Evolutionary conservation across 306 rosid genomes (phyloP), one percentile per base, ranked within the genome.

Genomic region (Spatholobus suberectus): DNA sequence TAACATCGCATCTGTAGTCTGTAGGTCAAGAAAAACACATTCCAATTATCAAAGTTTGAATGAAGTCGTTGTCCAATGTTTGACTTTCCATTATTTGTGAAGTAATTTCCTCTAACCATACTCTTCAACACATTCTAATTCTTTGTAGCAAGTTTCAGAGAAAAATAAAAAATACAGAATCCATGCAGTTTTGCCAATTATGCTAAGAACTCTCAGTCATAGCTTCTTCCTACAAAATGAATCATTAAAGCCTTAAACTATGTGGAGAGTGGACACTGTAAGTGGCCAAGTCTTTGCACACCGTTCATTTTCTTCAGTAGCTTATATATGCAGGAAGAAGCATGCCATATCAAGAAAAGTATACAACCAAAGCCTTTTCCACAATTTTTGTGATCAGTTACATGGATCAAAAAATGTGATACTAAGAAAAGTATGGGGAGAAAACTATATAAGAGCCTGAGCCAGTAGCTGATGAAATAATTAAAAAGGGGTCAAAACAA

Each of bases 121-220:
- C 41, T 80, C 32, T 76, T 70, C 76, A 38, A 77, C n/a, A 54
- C 44, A 32, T 62, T 75, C 52, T 15, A 73, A 34, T 54, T 75
- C 62, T 20, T 70, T 40, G 46, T 8, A 70, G 66, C 15, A 72
- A 71, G 68, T 77, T 72, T 10, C 62, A 47, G 29, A 72, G 47
- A 11, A 10, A 66, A 37, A 59, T 21, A 29, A 13, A 65, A 73
- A 44, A 65, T 29, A 29, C 17, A 14, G 37, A 34, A 70, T 10
- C 73, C 20, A 13, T 20, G 14, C 34, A 40, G 51, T 27, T 70
- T 23, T 11, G 35, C 27, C 52, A 40, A 70, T n/a, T 65, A 72
- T 54, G 71, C 69, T 8, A 27, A 62, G 41, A 75, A 74, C 47
- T 73, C 40, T 72, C 32, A 13, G 3, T 24, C 83, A 59, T 62